Percentiles rank a stretch among this genome's conserved stretches.
phyloP scores from a whole-genome alignment of 2,329 filamentous ascomycete genomes.

The Clonostachys solani region DNA sequence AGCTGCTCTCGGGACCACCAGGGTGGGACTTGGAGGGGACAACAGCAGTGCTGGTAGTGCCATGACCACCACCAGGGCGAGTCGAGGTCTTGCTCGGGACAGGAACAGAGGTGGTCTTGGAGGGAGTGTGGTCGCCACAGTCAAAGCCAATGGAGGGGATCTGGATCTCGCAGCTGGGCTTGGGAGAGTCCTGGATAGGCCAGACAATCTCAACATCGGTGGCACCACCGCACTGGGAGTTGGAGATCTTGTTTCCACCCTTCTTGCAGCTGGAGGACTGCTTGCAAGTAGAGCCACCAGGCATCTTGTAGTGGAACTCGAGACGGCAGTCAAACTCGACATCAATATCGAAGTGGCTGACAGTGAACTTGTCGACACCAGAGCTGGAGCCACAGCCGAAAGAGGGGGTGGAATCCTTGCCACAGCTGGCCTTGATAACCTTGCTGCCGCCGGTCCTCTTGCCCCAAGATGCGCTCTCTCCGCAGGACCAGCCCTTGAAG shows the following conservation, averaged over 20 bases:
- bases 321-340: constrained; percentile 73
- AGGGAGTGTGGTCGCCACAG: constrained; percentile 41
- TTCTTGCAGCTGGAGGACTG: constrained; percentile 66
- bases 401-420: constrained; percentile 44
- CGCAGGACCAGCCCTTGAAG: constrained; percentile 71
- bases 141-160: constrained; percentile 74
- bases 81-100: constrained; percentile 9
- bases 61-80: constrained; percentile 7
- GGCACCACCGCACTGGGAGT: constrained; percentile 86
- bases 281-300: constrained; percentile 77
- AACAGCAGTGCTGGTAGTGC: constrained; percentile 12
- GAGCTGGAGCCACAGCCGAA: constrained; percentile 46
- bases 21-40: background rate
- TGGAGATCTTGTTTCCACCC: constrained; percentile 35
- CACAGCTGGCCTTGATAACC: constrained; percentile 55
- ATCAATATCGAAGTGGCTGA: constrained; percentile 68
- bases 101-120: constrained; percentile 1
- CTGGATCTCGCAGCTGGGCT: constrained; percentile 63
- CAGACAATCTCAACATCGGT: constrained; percentile 71
- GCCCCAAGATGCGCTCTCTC: constrained; percentile 34
- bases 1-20: background rate
- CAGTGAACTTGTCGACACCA: constrained; percentile 52
- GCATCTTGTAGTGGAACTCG: constrained; percentile 85
- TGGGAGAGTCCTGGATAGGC: constrained; percentile 50
- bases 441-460: constrained; percentile 50